Percentiles rank a stretch among this genome's conserved stretches.
These are phyloP conservation scores for Rhinocladiella mackenziei DNA, from an alignment of 2,329 filamentous ascomycete genomes.

Conservation along the genomic window DNA sequence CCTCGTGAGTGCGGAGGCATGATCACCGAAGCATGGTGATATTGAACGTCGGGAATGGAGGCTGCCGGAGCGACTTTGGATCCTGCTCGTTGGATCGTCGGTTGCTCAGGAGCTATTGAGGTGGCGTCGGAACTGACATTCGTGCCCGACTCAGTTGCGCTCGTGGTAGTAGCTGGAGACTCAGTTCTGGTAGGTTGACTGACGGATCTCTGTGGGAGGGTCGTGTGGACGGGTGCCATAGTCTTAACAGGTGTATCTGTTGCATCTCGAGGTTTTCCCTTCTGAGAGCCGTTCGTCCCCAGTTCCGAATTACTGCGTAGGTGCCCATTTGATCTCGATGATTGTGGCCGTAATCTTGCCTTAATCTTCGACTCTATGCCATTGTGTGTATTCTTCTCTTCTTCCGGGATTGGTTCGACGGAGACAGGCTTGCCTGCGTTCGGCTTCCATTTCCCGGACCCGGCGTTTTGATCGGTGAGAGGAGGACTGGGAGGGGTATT, in stretches of 20 bases:
- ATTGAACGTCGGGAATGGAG: constrained; percentile 1
- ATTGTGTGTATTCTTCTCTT: constrained; percentile 31
- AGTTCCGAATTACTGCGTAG: constrained; percentile 40
- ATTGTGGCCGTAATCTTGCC: constrained; percentile 38
- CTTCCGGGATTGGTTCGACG: constrained; percentile 31
- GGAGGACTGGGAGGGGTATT: constrained; percentile 47
- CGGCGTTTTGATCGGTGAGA: constrained; percentile 42
- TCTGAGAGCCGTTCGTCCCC: constrained; percentile 31
- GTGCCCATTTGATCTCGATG: constrained; percentile 42
- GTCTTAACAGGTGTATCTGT: constrained; percentile 40
- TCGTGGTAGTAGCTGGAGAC: constrained; percentile 38
- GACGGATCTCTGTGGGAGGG: constrained; percentile 34
- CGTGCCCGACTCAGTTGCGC: constrained; percentile 32
- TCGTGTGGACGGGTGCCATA: constrained; percentile 25
- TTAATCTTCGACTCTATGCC: constrained; percentile 37
- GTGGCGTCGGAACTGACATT: constrained; percentile 42
- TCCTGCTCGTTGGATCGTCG: constrained; percentile 30
- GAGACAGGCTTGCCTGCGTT: constrained; percentile 30
- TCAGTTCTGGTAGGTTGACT: constrained; percentile 33
- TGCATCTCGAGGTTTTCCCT: constrained; percentile 35
- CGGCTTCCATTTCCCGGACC: constrained; percentile 37
- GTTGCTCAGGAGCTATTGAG: constrained; percentile 44
- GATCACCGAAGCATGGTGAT: constrained; percentile 5
- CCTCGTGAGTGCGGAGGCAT: constrained; percentile 19
- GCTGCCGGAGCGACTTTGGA: constrained; percentile 23